Evolutionary conservation across 441 rosid genomes (phyloP), one percentile per base, ranked within the genome.

Genomic region (Isatis lusitanica): DNA sequence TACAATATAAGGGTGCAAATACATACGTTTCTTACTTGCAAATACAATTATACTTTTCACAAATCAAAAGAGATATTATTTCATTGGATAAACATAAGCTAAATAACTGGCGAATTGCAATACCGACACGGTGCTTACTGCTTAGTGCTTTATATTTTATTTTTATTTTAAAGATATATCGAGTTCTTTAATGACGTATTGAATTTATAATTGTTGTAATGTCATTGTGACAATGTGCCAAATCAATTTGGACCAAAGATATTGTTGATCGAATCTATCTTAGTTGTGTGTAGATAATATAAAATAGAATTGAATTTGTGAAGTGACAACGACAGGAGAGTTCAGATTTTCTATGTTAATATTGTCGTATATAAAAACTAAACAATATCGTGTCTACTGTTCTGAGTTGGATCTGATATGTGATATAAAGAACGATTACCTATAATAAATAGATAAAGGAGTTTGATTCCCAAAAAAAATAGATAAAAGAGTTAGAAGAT

Each of bases 181-280:
- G 52, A 53, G 30, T 55, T 40, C 13, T 68, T 44, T 13, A 69
- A 2, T 57, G 65, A 56, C 40, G 7, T 39, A 65, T 11, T 6
- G 16, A 30, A 66, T 66, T 36, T 51, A 51, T 38, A 13, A 24
- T 39, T n/a, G 9, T 21, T 31, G 62, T 71, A 52, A 62, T 40
- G 68, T 71, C 6, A 42, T 40, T 71, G 15, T 40, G 75, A 71
- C 69, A 71, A 62, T 71, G 55, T 51, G 69, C 62, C 68, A 48
- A 71, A 62, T 51, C 75, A 71, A 51, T 71, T 40, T 71, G 21
- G 26, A 30, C 75, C 62, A 62, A 62, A 40, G 75, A 71, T 62
- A 50, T 62, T 71, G 75, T 71, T 71, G 62, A 10, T 9, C 16
- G 75, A 71, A 71, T 71, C 62, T 62, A 71, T 40, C 43, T 50